Conservation (phyloP, 75 land plant species). For the Chamaecyparis obtusa region DNA sequence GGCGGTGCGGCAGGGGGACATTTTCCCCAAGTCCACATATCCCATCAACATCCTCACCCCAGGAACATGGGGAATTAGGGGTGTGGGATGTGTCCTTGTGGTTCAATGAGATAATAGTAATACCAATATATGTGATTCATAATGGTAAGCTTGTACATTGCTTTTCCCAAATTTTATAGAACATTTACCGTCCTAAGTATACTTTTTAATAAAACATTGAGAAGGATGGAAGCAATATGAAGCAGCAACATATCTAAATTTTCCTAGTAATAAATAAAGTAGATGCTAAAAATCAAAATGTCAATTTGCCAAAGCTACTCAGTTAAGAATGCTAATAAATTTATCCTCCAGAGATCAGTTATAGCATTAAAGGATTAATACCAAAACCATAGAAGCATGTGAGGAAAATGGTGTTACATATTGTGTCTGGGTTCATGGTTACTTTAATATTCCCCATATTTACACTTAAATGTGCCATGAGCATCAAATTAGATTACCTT, state of each 20-base stretch:
- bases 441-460: neutral
- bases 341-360: neutral
- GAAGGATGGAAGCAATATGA: neutral
- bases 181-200: neutral
- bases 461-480: neutral
- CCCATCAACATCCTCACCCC: too few relatives aligned
- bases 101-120: neutral
- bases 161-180: neutral
- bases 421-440: neutral
- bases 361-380: neutral
- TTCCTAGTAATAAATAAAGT: neutral
- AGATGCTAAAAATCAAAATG: neutral
- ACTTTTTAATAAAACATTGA: neutral
- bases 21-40: too few relatives aligned
- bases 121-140: neutral
- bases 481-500: slow-evolving; percentile 45
- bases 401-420: neutral
- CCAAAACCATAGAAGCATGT: neutral
- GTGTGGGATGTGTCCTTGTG: too few relatives aligned
- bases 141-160: neutral
- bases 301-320: neutral
- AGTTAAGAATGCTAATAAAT: neutral
- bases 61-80: too few relatives aligned
- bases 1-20: too few relatives aligned
- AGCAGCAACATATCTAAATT: neutral